Conservation (phyloP, 257 asterid species). For the Rehmannia glutinosa region DNA sequence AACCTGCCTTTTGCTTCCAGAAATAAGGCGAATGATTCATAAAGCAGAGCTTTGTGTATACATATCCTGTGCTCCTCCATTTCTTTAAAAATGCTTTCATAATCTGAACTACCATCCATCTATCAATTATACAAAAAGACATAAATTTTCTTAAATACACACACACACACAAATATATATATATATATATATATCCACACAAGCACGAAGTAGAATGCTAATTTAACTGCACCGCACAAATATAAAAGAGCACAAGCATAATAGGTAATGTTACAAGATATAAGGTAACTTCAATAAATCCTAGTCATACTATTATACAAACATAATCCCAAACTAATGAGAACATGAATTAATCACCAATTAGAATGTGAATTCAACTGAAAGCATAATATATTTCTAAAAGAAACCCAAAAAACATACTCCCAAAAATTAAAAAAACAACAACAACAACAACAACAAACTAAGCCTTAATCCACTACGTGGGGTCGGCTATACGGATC, state of each 20-base stretch:
- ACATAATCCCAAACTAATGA: not conserved
- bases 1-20: constrained; percentile 79
- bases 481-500: no score
- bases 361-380: not conserved
- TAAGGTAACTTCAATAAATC: not conserved
- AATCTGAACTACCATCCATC: constrained; percentile 80
- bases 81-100: constrained; percentile 61
- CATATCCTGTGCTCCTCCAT: constrained; percentile 67
- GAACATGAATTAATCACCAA: not conserved
- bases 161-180: no score
- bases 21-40: constrained; percentile 68
- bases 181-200: not conserved
- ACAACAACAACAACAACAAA: no score
- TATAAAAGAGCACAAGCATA: not conserved
- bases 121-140: constrained; percentile 24
- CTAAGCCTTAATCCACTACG: no score
- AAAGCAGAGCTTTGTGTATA: constrained; percentile 49
- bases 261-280: not conserved
- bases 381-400: not conserved
- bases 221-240: not conserved
- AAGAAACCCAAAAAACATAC: not conserved
- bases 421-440: not conserved
- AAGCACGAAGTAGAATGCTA: not conserved
- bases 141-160: not conserved
- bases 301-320: not conserved